phyloP scores from a whole-genome alignment of 2,329 filamentous ascomycete species.

The Mollisiaceae sp. region DNA sequence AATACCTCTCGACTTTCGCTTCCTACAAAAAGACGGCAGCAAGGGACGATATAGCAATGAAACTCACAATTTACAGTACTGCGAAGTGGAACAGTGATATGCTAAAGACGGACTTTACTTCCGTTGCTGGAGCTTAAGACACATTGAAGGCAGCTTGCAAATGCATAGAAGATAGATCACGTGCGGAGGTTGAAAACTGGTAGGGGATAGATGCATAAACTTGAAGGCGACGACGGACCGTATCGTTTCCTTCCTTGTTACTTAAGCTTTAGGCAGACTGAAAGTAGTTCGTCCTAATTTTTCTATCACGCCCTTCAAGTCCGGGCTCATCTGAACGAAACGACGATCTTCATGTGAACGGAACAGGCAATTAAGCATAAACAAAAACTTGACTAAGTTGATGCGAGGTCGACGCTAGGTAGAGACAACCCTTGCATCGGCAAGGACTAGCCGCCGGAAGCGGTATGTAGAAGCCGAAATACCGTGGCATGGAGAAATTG shows the following conservation, averaged over 20 bases:
- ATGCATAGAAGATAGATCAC: background rate
- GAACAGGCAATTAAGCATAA: slow-evolving; percentile 14
- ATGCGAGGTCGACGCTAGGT: background rate
- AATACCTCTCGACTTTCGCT: slow-evolving; percentile 38
- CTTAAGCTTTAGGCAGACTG: slow-evolving; percentile 11
- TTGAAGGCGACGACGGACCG: background rate
- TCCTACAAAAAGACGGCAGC: slow-evolving; percentile 55
- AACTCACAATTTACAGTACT: slow-evolving; percentile 65
- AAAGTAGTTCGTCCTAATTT: slow-evolving; percentile 8
- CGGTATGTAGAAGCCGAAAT: slow-evolving; percentile 18
- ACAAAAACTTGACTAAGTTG: slow-evolving; percentile 14
- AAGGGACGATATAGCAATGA: slow-evolving; percentile 64
- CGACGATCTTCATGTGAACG: slow-evolving; percentile 13
- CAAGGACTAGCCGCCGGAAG: slow-evolving; percentile 6
- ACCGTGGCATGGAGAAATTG: slow-evolving; percentile 16
- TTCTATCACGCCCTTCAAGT: slow-evolving; percentile 3
- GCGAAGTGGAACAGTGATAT: slow-evolving; percentile 75
- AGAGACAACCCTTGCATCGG: background rate
- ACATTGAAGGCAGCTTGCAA: too few species aligned
- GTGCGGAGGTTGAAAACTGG: background rate
- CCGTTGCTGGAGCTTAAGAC: slow-evolving; percentile 40
- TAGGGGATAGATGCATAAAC: background rate
- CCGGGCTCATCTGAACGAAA: slow-evolving; percentile 8
- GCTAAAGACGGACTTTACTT: slow-evolving; percentile 68
- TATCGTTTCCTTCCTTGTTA: background rate